These are phyloP conservation scores for Stenogyne calaminthoides DNA, from an alignment of 305 asterid species.

Conservation along the genomic window DNA sequence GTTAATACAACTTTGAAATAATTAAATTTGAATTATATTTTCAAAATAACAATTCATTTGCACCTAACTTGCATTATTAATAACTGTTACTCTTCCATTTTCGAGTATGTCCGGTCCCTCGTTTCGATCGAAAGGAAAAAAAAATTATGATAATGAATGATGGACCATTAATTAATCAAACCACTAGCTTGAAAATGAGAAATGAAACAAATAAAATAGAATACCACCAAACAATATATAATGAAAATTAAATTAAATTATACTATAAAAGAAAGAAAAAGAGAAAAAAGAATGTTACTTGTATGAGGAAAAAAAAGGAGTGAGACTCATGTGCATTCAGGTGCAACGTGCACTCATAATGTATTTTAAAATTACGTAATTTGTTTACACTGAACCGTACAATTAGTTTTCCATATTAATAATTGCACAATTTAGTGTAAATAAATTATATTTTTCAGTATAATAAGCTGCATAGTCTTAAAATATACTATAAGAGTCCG, in stretches of 20 bases:
- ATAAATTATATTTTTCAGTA: no score
- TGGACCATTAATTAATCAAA: conserved; percentile 11
- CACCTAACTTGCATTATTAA: neutral
- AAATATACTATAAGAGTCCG: no score
- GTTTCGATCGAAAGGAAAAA: neutral
- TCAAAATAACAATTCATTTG: neutral
- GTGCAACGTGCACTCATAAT: no score
- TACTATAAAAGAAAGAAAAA: neutral
- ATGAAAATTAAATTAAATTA: neutral
- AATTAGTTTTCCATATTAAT: no score
- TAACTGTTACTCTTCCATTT: neutral
- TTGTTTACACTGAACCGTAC: no score
- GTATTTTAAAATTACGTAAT: no score
- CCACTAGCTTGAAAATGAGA: neutral
- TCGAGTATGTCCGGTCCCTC: neutral
- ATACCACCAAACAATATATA: no score
- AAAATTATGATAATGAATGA: neutral
- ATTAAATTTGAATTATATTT: neutral
- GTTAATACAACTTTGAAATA: neutral
- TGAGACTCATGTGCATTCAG: no score
- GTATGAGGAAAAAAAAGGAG: no score
- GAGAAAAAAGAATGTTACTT: neutral
- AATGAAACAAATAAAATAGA: neutral
- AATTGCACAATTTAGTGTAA: no score
- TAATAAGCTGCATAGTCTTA: no score